Evolutionary conservation across 2,329 filamentous ascomycete genomes (phyloP), one percentile per base, ranked within the genome.

Genomic region (Aspergillus sp.): DNA sequence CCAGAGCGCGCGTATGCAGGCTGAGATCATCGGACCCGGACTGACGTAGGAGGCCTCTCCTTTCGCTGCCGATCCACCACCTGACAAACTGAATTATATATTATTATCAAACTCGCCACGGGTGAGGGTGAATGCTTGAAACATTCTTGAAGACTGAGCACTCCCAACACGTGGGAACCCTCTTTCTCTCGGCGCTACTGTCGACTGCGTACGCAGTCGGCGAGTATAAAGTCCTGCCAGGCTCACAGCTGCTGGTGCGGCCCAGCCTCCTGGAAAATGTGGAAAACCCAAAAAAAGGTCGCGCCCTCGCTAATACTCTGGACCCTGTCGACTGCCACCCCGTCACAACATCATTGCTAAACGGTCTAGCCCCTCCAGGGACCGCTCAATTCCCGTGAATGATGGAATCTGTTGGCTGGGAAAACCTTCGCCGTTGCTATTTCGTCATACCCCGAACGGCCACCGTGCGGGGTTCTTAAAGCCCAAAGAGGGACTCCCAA

Each of bases 11-110:
- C 30, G 55, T 59, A 64, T 64, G 63, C 61, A 59, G 44, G 58
- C 52, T 65, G 63, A 65, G 59, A 62, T 65, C 63, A 65, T 65
- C 54, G 61, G 9, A 30, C 27, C 27, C 27, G 27, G 27, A 30
- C 42, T 45, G 57, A 64, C 63, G 56, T 58, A 54, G 55, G 46
- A 30, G 27, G 27, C 27, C 27, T 52, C 53, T 50, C 42, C 19
- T 56, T 44, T 57, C 34, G 47, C 47, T 33, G 47, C 54, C 59
- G 33, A 56, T 48, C 44, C 37, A 34, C 27, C 47, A 50, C n/a
- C 24, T 37, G 24, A 37, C 46, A 22, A 8, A 24, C 24, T 45
- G 39, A 47, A 51, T 30, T 51, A 30, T 30, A 30, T 30, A 30
- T 30, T 30, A 30, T 30, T 30, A 30, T 30, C 27, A 11, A 11